Conservation (phyloP, 2,329 filamentous ascomycete species). For the Diplodia mutila region DNA sequence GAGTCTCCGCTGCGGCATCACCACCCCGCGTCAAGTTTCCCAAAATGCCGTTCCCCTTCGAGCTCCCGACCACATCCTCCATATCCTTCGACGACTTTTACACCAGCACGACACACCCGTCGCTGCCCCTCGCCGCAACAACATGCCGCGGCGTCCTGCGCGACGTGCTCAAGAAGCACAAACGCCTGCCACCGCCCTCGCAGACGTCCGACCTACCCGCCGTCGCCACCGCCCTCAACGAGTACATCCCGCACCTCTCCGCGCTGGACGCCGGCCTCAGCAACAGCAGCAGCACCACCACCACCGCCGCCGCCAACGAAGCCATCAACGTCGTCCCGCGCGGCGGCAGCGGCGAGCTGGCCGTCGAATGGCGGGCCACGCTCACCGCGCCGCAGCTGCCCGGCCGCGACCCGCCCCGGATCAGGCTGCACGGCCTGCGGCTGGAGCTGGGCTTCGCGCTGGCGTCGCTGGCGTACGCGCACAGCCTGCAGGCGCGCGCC, state of each 20-base stretch:
- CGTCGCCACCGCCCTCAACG: constrained; percentile 70
- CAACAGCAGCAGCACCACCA: constrained; percentile 62
- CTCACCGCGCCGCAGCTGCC: constrained; percentile 63
- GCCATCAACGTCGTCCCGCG: constrained; percentile 68
- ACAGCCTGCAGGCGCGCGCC: constrained; percentile 72
- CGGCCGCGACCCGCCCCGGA: constrained; percentile 65
- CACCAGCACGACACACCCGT: constrained; percentile 81
- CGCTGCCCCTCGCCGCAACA: constrained; percentile 79
- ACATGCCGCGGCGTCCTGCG: constrained; percentile 83
- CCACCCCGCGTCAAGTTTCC: not conserved
- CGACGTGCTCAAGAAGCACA: constrained; percentile 84
- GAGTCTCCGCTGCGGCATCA: not conserved
- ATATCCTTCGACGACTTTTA: constrained; percentile 81
- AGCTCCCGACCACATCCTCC: constrained; percentile 85
- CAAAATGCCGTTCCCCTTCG: constrained; percentile 85
- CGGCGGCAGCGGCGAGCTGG: constrained; percentile 61
- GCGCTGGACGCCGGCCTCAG: constrained; percentile 68
- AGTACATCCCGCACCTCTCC: constrained; percentile 83
- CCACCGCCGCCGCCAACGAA: constrained; percentile 56
- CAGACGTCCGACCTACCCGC: constrained; percentile 72
- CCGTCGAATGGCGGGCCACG: constrained; percentile 80
- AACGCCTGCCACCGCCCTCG: constrained; percentile 74
- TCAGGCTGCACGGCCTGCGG: constrained; percentile 73
- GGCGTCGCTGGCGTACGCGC: constrained; percentile 73
- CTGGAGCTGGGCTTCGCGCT: constrained; percentile 83